phyloP scores from a whole-genome alignment of 345 rosid genomes.

The Raphanus raphanistrum region DNA sequence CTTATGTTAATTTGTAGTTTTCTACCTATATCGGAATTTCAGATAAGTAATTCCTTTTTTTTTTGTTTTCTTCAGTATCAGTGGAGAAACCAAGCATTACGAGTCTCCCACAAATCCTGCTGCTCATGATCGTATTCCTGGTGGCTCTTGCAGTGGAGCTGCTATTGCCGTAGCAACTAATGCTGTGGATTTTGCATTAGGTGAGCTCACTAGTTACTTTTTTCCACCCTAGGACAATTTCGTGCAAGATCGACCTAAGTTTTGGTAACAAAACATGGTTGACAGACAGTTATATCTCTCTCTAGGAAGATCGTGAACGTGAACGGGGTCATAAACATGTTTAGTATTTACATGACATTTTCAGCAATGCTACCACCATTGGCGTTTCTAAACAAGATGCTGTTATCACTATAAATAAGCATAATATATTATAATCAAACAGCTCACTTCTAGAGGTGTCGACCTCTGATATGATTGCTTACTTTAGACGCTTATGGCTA shows the following conservation, averaged over 20 bases:
- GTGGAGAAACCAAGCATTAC: constrained; percentile 83
- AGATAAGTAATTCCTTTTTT: neutral
- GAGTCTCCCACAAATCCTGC: constrained; percentile 88
- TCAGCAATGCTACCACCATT: neutral
- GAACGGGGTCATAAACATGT: neutral
- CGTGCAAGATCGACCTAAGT: neutral
- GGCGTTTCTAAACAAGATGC: neutral
- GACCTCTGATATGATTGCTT: neutral
- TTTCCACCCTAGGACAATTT: constrained; percentile 2
- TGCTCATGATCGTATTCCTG: constrained; percentile 65
- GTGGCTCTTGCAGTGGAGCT: constrained; percentile 94
- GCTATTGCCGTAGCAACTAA: constrained; percentile 88
- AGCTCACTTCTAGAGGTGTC: no score
- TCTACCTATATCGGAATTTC: neutral
- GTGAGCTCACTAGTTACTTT: neutral
- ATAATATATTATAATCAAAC: no score
- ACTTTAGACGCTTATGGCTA: neutral
- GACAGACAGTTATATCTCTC: neutral
- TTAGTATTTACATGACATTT: neutral
- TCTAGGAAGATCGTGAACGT: neutral
- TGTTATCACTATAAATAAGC: neutral
- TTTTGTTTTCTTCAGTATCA: constrained; percentile 55
- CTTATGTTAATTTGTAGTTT: neutral
- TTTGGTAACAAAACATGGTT: constrained; percentile 1
- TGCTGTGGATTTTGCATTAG: constrained; percentile 83